phyloP scores from a whole-genome alignment of 179 eudicot species.

The Nepenthes alata region DNA sequence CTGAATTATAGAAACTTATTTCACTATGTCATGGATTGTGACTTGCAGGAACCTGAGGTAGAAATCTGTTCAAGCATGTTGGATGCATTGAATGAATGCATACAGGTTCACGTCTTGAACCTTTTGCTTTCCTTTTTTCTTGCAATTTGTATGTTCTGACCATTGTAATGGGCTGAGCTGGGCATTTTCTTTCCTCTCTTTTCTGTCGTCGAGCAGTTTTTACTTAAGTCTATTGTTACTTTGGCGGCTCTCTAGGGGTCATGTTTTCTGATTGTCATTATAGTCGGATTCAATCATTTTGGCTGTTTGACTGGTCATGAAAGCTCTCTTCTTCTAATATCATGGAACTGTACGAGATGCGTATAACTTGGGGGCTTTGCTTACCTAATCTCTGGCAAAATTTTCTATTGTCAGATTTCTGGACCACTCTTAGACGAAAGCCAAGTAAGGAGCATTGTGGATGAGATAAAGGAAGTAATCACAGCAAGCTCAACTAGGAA shows the following conservation, averaged over 20 bases:
- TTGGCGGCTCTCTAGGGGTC: background rate
- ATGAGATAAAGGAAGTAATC: constrained; percentile 69
- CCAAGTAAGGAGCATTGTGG: constrained; percentile 68
- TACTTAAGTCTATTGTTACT: too few species aligned
- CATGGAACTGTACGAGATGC: background rate
- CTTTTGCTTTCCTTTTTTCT: background rate
- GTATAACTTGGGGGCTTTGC: background rate
- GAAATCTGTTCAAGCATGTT: constrained; percentile 11
- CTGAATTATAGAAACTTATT: background rate
- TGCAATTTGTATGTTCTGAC: background rate
- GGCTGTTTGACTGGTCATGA: too few species aligned
- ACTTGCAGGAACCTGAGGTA: constrained; percentile 12
- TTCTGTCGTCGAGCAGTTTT: too few species aligned
- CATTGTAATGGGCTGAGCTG: too few species aligned
- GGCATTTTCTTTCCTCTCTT: too few species aligned
- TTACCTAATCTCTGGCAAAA: background rate
- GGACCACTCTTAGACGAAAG: constrained; percentile 55
- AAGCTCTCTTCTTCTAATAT: background rate
- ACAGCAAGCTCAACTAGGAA: constrained; percentile 75
- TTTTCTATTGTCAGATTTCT: constrained; percentile 32
- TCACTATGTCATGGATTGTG: background rate
- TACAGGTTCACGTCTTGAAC: constrained; percentile 7
- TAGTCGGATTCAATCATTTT: too few species aligned
- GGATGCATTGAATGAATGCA: constrained; percentile 15
- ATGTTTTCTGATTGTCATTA: background rate